Conservation (phyloP, 768 basidiomycete species). For the Tylopilus subfusipes region DNA sequence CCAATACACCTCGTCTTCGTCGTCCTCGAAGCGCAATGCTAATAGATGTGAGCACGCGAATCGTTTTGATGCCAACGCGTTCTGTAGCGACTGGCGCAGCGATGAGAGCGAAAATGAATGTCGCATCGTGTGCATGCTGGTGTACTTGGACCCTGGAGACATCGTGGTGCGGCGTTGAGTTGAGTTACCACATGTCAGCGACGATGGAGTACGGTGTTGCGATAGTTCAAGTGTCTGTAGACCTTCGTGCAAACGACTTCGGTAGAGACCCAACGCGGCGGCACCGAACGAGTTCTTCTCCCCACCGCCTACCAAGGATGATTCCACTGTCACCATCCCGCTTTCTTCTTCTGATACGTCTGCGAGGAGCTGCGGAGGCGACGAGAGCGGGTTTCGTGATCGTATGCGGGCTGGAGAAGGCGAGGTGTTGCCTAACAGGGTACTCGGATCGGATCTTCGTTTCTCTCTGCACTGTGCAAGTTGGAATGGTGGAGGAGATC, state of each 20-base stretch:
- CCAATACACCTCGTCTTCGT: conserved; percentile 78
- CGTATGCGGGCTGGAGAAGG: conserved; percentile 23
- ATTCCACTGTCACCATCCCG: conserved; percentile 20
- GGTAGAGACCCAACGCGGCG: conserved; percentile 58
- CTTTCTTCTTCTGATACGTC: conserved; percentile 43
- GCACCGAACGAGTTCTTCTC: conserved; percentile 50
- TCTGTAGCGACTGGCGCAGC: conserved; percentile 56
- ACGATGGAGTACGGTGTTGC: conserved; percentile 11
- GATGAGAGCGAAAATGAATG: conserved; percentile 69
- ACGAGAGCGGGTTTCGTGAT: conserved; percentile 42
- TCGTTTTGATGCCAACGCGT: conserved; percentile 67
- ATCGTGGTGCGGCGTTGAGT: conserved; percentile 28
- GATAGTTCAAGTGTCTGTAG: conserved; percentile 47
- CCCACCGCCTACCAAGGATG: conserved; percentile 19
- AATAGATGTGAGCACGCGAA: conserved; percentile 79
- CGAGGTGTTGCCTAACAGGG: conserved; percentile 39
- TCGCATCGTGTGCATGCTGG: conserved; percentile 52
- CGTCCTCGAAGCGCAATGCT: conserved; percentile 71
- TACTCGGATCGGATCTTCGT: conserved; percentile 52
- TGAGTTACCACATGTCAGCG: conserved; percentile 10
- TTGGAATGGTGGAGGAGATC: conserved; percentile 39
- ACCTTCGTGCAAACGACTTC: conserved; percentile 48
- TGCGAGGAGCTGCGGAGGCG: conserved; percentile 30
- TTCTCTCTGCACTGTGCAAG: conserved; percentile 44
- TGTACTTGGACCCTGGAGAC: conserved; percentile 58